Percentiles rank a stretch among this genome's conserved stretches.
phyloP scores from a whole-genome alignment of 345 rosid genomes.

The Gossypium anomalum region DNA sequence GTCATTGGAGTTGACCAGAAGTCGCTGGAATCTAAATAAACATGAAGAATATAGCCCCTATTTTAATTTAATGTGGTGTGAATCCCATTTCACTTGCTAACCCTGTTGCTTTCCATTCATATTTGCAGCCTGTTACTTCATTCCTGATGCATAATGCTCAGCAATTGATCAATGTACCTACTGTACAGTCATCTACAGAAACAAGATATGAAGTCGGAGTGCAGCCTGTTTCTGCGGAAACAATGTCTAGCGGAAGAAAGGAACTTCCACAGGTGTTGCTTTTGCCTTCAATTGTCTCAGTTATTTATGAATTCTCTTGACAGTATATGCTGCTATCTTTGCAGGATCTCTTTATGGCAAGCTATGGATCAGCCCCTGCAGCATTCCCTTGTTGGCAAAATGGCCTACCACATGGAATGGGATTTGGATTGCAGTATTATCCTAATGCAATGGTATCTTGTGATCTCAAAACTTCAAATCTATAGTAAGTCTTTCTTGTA shows the following conservation, averaged over 20 bases:
- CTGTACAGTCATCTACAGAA: slow-evolving; percentile 31
- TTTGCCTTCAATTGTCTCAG: slow-evolving; percentile 2
- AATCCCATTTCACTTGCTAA: slow-evolving; percentile 9
- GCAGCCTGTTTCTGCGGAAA: slow-evolving; percentile 31
- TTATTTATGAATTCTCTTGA: slow-evolving; percentile 16
- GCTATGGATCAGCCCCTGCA: slow-evolving; percentile 35
- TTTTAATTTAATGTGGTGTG: neutral
- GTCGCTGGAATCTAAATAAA: neutral
- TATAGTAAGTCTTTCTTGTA: neutral
- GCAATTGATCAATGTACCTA: slow-evolving; percentile 25
- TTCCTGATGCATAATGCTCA: slow-evolving; percentile 23
- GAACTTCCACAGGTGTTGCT: slow-evolving; percentile 67
- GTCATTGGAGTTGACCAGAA: neutral
- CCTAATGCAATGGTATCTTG: slow-evolving; percentile 48
- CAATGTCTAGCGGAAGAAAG: slow-evolving; percentile 38
- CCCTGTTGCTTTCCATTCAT: slow-evolving; percentile 9
- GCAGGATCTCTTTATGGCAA: slow-evolving; percentile 72
- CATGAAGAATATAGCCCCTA: neutral
- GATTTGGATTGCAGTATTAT: slow-evolving; percentile 49
- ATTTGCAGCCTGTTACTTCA: slow-evolving; percentile 30
- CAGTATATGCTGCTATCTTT: slow-evolving; percentile 18
- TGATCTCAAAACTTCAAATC: neutral
- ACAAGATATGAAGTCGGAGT: slow-evolving; percentile 22
- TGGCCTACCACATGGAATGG: slow-evolving; percentile 41
- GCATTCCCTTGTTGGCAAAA: slow-evolving; percentile 47